A percentile compares a stretch with the other conserved stretches of the same genome.
These are phyloP conservation scores for Oryza officinalis DNA, from an alignment of 176 grass and related monocot species.

Conservation along the genomic window DNA sequence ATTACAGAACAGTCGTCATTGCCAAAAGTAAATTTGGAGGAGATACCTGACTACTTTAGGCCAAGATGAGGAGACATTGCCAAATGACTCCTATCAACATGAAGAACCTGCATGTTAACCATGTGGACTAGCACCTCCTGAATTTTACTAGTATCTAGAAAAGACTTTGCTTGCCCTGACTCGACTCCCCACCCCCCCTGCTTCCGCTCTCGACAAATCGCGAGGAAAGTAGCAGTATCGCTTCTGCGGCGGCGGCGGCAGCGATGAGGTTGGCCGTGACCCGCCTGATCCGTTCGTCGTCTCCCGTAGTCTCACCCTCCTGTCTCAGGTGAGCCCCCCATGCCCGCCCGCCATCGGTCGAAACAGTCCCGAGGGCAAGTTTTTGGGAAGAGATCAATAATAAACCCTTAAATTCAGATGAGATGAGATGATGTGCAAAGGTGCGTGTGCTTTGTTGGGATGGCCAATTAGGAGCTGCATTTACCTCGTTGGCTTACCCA, in stretches of 20 bases:
- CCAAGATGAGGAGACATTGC: too few species aligned
- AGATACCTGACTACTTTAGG: too few species aligned
- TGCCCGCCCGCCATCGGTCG: background rate
- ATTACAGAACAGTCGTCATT: too few species aligned
- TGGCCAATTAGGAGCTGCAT: background rate
- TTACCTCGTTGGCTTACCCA: background rate
- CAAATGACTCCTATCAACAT: too few species aligned
- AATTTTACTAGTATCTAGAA: too few species aligned
- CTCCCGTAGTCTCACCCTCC: constrained; percentile 27
- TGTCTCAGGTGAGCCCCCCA: constrained; percentile 39
- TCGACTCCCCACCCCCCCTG: too few species aligned
- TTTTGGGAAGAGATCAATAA: background rate
- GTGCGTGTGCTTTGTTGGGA: background rate
- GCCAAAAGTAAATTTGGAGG: too few species aligned
- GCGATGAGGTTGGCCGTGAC: constrained; percentile 59
- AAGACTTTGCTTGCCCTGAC: too few species aligned
- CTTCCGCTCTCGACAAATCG: too few species aligned
- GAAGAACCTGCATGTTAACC: too few species aligned
- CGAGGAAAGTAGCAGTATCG: too few species aligned
- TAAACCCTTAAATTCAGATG: background rate
- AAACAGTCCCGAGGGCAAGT: background rate
- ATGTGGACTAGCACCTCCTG: too few species aligned
- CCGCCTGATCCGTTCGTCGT: constrained; percentile 55
- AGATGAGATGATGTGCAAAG: background rate
- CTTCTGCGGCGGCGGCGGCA: background rate